A percentile compares a stretch with the other conserved stretches of the same genome.
Evolutionary conservation across 345 rosid species (phyloP).

Genomic region (Clarkia xantiana): DNA sequence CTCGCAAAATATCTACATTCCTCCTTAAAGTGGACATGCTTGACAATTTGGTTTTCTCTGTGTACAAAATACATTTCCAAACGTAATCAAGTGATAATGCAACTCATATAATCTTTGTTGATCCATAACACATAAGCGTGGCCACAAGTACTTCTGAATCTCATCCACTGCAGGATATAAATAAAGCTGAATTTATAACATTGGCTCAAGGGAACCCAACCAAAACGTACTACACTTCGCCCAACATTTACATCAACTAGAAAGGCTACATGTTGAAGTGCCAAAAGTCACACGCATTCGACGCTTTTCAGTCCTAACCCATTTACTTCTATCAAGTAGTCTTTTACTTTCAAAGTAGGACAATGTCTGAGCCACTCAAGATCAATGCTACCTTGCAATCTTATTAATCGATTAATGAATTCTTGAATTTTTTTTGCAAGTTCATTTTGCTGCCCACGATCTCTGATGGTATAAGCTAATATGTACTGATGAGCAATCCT

Average conservation of each 20-base stretch:
- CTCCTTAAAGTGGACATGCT: slow-evolving; percentile 63
- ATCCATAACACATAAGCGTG: slow-evolving; percentile 38
- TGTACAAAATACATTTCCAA: slow-evolving; percentile 78
- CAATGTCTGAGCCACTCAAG: slow-evolving; percentile 64
- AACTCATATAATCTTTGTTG: slow-evolving; percentile 44
- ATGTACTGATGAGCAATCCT: slow-evolving; percentile 14
- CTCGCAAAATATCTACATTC: slow-evolving; percentile 71
- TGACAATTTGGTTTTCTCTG: slow-evolving; percentile 62
- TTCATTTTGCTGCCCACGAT: slow-evolving; percentile 35
- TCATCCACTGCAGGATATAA: slow-evolving; percentile 49
- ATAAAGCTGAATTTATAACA: slow-evolving; percentile 33
- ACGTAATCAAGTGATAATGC: slow-evolving; percentile 67
- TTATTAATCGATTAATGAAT: slow-evolving; percentile 25
- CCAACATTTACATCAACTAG: slow-evolving; percentile 72
- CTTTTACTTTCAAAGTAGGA: slow-evolving; percentile 38
- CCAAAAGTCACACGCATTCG: slow-evolving; percentile 50
- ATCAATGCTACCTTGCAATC: slow-evolving; percentile 30
- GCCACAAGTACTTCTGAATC: slow-evolving; percentile 61
- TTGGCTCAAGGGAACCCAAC: slow-evolving; percentile 70
- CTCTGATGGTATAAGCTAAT: slow-evolving; percentile 20
- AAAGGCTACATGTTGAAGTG: slow-evolving; percentile 42
- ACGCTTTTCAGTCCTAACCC: slow-evolving; percentile 69
- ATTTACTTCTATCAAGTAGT: slow-evolving; percentile 26
- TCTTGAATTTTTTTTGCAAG: slow-evolving; percentile 34
- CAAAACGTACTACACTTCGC: slow-evolving; percentile 55